Conservation (phyloP, 202 grass and related monocot species). For the Saccharum hybrid region DNA sequence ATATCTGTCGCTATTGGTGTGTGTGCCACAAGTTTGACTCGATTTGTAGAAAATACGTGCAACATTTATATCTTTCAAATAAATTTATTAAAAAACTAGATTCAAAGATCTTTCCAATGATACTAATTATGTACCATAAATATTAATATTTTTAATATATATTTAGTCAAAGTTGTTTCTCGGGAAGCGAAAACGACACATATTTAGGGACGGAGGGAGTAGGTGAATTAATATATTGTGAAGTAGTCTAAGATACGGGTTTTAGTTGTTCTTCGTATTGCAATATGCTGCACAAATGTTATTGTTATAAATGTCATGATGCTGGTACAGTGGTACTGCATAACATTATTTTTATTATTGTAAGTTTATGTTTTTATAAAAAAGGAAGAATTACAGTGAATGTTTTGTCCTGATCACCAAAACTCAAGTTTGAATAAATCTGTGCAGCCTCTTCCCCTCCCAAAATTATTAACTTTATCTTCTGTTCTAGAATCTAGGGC, state of each 20-base stretch:
- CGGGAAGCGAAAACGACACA: no score
- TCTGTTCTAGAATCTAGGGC: neutral
- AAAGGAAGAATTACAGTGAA: neutral
- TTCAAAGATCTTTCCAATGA: no score
- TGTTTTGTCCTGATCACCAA: neutral
- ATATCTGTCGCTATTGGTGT: no score
- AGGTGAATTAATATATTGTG: neutral
- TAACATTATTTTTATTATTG: neutral
- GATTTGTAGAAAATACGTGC: no score
- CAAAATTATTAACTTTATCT: neutral
- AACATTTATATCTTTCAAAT: no score
- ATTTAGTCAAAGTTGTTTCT: no score
- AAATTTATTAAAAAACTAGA: no score
- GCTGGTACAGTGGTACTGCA: neutral
- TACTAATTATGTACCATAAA: no score
- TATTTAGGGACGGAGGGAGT: no score
- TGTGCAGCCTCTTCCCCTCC: neutral
- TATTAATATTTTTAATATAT: no score
- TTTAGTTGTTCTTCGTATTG: neutral
- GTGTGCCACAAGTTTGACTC: no score
- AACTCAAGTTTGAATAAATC: neutral
- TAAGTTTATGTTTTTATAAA: neutral
- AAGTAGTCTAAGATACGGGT: neutral
- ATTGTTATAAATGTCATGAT: constrained; percentile 1
- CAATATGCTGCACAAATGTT: neutral